A percentile compares a stretch with the other conserved stretches of the same genome.
Conservation (phyloP, 768 basidiomycete species). For the Lentinula edodes region DNA sequence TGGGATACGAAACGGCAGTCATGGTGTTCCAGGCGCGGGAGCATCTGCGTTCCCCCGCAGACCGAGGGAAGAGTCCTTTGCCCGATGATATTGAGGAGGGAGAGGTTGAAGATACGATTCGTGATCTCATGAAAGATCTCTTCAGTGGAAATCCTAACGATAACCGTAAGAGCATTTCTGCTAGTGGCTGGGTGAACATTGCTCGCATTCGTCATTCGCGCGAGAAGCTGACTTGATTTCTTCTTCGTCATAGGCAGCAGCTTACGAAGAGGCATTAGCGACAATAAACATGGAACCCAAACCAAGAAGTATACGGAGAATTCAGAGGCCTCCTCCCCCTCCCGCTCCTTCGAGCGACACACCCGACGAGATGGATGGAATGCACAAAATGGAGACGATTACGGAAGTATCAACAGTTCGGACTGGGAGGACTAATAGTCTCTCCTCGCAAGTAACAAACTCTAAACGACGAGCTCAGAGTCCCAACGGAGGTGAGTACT, state of each 20-base stretch:
- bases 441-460: not conserved
- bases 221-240: not conserved
- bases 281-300: conserved; percentile 4
- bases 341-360: not conserved
- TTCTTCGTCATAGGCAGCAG: not conserved
- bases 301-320: not conserved
- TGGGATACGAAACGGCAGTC: conserved; percentile 38
- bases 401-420: conserved; percentile 6
- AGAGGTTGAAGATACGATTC: conserved; percentile 7
- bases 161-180: conserved; percentile 8
- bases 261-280: conserved; percentile 5
- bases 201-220: conserved; percentile 3
- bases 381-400: conserved; percentile 3
- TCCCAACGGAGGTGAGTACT: conserved; percentile 1
- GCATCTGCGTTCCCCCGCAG: conserved; percentile 14
- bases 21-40: conserved; percentile 33
- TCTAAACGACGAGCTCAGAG: not conserved
- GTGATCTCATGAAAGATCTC: conserved; percentile 8
- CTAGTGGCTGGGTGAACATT: conserved; percentile 6
- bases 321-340: conserved; percentile 1
- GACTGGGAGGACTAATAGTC: not conserved
- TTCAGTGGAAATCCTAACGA: conserved; percentile 1
- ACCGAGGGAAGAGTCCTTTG: conserved; percentile 9
- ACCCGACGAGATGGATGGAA: not conserved
- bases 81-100: conserved; percentile 5